Conservation (phyloP, 345 rosid species). For the Hypericum androsaemum region DNA sequence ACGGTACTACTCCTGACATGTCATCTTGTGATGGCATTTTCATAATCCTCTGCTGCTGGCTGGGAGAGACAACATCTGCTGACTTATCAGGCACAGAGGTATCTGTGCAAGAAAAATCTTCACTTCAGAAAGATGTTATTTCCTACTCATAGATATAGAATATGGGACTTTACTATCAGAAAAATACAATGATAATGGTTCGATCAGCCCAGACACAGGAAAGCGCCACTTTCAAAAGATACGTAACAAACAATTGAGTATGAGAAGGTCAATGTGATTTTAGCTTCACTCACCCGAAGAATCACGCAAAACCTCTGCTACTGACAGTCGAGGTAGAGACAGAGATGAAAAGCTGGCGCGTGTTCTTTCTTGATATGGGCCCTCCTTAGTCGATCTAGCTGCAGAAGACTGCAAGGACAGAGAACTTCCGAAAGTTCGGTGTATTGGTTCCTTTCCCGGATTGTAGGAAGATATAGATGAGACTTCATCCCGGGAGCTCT, state of each 20-base stretch:
- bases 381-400: slow-evolving; percentile 55
- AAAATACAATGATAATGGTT: not conserved
- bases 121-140: slow-evolving; percentile 13
- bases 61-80: slow-evolving; percentile 31
- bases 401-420: slow-evolving; percentile 58
- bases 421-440: slow-evolving; percentile 66
- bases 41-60: slow-evolving; percentile 34
- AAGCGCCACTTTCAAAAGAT: too few species aligned
- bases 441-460: slow-evolving; percentile 46
- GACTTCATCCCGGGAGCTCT: slow-evolving; percentile 85
- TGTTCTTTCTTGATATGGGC: slow-evolving; percentile 38
- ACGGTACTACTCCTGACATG: slow-evolving; percentile 21
- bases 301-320: slow-evolving; percentile 59
- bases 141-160: not conserved
- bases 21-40: slow-evolving; percentile 34
- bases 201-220: not conserved
- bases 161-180: not conserved
- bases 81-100: slow-evolving; percentile 29
- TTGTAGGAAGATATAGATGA: slow-evolving; percentile 82
- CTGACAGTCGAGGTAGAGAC: slow-evolving; percentile 48
- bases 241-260: too few species aligned
- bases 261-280: too few species aligned
- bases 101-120: slow-evolving; percentile 27
- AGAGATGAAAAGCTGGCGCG: slow-evolving; percentile 51
- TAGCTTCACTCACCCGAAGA: slow-evolving; percentile 35